Evolutionary conservation across 2,329 filamentous ascomycete genomes (phyloP).

Genomic region (Curvularia spicifera): DNA sequence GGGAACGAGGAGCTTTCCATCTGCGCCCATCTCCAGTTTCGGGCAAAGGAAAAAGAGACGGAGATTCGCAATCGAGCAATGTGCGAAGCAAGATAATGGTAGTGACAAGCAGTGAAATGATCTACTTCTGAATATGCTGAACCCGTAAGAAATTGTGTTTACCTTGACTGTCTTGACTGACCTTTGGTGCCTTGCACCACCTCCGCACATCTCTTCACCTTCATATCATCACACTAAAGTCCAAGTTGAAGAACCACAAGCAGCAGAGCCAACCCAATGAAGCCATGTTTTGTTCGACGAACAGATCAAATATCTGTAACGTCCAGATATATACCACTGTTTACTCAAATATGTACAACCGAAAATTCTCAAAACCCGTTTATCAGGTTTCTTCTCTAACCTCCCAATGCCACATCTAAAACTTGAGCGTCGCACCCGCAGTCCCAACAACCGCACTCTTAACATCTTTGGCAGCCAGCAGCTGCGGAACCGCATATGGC

Average conservation of each 20-base stretch:
- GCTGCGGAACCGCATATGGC: slow-evolving; percentile 43
- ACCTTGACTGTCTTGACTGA: too few species aligned
- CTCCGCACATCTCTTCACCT: too few species aligned
- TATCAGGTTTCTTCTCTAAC: background rate
- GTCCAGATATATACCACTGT: background rate
- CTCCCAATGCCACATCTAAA: background rate
- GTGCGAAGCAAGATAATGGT: too few species aligned
- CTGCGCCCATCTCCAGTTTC: too few species aligned
- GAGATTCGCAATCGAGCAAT: too few species aligned
- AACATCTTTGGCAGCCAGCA: slow-evolving; percentile 45
- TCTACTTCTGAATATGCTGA: too few species aligned
- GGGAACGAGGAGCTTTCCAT: too few species aligned
- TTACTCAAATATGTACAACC: background rate
- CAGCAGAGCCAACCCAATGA: background rate
- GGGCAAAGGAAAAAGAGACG: too few species aligned
- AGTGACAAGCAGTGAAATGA: too few species aligned
- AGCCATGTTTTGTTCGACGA: background rate
- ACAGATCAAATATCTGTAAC: background rate
- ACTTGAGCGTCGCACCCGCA: slow-evolving; percentile 48
- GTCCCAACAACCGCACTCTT: slow-evolving; percentile 50
- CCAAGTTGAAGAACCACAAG: background rate
- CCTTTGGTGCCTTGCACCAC: too few species aligned
- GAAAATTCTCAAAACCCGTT: background rate
- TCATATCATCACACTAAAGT: too few species aligned
- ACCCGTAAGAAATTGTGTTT: too few species aligned